phyloP scores from a whole-genome alignment of 1,139 yeast species.

The Kurtzmaniella quercitrusa region DNA sequence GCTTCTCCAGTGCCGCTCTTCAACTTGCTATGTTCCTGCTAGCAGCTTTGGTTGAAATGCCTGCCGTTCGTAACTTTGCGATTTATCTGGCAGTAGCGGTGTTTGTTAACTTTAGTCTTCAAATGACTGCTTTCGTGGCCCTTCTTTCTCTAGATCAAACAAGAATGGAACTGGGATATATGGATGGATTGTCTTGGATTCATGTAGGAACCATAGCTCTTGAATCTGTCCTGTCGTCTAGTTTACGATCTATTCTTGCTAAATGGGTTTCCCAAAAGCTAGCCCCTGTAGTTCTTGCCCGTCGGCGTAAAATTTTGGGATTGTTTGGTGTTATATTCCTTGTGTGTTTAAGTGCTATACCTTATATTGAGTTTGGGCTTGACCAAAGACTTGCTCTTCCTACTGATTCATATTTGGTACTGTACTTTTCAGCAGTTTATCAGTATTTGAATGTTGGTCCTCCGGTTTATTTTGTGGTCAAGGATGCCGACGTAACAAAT shows the following conservation, averaged over 20 bases:
- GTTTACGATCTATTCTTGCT: neutral
- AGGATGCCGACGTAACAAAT: conserved; percentile 57
- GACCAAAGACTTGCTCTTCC: conserved; percentile 92
- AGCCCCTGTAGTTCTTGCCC: conserved; percentile 52
- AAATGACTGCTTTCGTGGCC: conserved; percentile 77
- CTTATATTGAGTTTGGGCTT: conserved; percentile 68
- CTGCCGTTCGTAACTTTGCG: conserved; percentile 93
- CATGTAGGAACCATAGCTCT: conserved; percentile 8
- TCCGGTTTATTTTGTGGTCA: conserved; percentile 80
- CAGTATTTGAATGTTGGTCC: conserved; percentile 81
- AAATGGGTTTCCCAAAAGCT: conserved; percentile 25
- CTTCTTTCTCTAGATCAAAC: conserved; percentile 65
- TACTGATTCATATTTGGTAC: conserved; percentile 69
- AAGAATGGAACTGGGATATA: conserved; percentile 53
- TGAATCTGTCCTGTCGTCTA: conserved; percentile 8
- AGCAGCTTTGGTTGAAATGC: conserved; percentile 85
- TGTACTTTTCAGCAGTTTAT: conserved; percentile 75
- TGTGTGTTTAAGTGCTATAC: conserved; percentile 62
- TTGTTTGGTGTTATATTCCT: conserved; percentile 63
- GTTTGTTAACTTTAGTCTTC: conserved; percentile 68
- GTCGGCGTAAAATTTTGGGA: conserved; percentile 46
- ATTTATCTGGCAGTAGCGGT: conserved; percentile 87
- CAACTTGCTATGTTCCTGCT: conserved; percentile 75
- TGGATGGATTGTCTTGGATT: conserved; percentile 56
- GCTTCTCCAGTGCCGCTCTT: conserved; percentile 68